Evolutionary conservation across 345 rosid species (phyloP), one percentile per base, ranked within the genome.

Genomic region (Eutrema yunnanense): DNA sequence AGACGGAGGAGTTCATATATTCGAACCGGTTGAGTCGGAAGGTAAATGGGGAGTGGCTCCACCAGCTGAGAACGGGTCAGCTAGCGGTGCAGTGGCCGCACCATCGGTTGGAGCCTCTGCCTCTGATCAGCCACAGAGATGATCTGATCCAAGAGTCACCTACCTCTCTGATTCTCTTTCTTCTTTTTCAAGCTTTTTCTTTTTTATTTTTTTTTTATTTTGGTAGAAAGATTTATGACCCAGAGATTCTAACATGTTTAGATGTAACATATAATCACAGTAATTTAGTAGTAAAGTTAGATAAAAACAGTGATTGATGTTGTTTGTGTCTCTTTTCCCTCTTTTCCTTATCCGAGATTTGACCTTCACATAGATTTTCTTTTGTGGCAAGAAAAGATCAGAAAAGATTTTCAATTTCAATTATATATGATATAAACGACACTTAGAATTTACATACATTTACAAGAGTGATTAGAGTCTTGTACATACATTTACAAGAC

Each of bases 41-140:
- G 89, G 91, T 60, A 89, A 87, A 86, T 95, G 99, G 99, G 99
- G 98, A 12, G 79, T 86, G 52, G 87, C 92, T 52, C 96, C 95
- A 47, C 95, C 92, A 1, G 82, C 81, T 22, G 98, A 94, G 84
- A 94, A 94, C 22, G 98, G 97, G 29, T 89, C 96, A 51, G 81
- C 86, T 40, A 87, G 92, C 81, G 82, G 86, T 6, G 80, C 84
- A 55, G 82, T 79, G 51, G 71, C 90, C 53, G 70, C 91, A 50
- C 80, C 92, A 50, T 58, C 94, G 2, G 92, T 62, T 16, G 95
- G 98, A 80, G 92, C 90, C 51, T 74, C 96, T 13, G 92, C 84
- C 40, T 84, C 98, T 38, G 97, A 92, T 59, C 98, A 90, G 82
- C 87, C 87, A 32, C 96, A 85, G 81, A 85, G 94, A 87, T 88